These are phyloP conservation scores for Fonsecaea monophora DNA, from an alignment of 2,329 filamentous ascomycete genomes.

Conservation along the genomic window DNA sequence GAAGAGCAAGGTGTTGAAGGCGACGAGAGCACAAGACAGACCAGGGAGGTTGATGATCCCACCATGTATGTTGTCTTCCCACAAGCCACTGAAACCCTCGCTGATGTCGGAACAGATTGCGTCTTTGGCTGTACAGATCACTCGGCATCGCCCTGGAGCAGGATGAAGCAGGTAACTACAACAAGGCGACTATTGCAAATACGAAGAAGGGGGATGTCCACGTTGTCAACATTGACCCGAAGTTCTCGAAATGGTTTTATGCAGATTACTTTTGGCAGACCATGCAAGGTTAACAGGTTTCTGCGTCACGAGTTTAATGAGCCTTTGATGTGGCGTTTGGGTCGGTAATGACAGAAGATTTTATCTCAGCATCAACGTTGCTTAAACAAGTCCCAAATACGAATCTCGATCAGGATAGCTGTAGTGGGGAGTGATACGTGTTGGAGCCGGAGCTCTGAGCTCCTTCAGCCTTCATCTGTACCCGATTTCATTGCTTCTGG, in stretches of 20 bases:
- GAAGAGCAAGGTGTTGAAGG: slow-evolving; percentile 89
- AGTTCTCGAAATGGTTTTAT: slow-evolving; percentile 90
- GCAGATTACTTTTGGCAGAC: slow-evolving; percentile 96
- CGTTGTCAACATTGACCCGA: slow-evolving; percentile 91
- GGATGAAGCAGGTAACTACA: slow-evolving; percentile 79
- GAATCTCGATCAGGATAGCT: neutral
- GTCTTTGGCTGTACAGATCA: slow-evolving; percentile 88
- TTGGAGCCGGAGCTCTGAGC: neutral
- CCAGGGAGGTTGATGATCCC: slow-evolving; percentile 59
- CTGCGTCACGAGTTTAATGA: neutral
- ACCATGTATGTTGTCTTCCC: slow-evolving; percentile 49
- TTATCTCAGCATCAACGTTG: neutral
- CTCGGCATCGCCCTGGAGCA: slow-evolving; percentile 90
- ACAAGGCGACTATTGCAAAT: slow-evolving; percentile 83
- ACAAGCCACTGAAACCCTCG: neutral
- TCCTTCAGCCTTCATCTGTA: neutral
- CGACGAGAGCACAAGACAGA: slow-evolving; percentile 58
- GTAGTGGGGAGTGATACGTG: neutral
- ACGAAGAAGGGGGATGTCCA: slow-evolving; percentile 88
- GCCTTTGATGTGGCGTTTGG: slow-evolving; percentile 23
- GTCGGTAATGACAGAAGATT: neutral
- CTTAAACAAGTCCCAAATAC: neutral
- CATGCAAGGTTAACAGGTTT: slow-evolving; percentile 59
- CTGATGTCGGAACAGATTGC: slow-evolving; percentile 59
- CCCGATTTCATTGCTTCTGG: neutral